Evolutionary conservation across 805 yeast genomes (phyloP).

Genomic region (Ogataea trehalophila): DNA sequence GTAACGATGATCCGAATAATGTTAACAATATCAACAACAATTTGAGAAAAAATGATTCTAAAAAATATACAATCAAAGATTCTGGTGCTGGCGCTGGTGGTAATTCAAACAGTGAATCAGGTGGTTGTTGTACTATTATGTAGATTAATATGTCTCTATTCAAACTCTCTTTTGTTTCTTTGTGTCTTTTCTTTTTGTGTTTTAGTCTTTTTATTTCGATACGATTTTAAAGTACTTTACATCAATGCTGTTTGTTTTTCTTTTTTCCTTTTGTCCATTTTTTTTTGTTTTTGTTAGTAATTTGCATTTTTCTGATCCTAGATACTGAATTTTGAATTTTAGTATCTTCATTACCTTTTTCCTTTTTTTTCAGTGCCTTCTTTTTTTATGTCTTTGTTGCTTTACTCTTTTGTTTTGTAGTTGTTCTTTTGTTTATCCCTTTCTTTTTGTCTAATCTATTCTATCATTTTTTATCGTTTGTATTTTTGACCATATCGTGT

Average conservation of each 20-base stretch:
- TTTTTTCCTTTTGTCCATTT: not conserved
- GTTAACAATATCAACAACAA: no score
- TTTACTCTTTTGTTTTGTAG: not conserved
- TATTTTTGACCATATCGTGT: no score
- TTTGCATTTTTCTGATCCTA: no score
- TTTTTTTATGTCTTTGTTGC: not conserved
- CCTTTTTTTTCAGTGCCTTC: not conserved
- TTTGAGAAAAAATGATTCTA: no score
- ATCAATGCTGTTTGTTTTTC: not conserved
- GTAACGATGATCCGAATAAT: no score
- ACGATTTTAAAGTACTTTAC: not conserved
- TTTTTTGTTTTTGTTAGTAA: no score
- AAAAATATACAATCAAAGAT: slow-evolving; percentile 1
- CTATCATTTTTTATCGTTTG: no score
- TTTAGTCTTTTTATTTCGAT: not conserved
- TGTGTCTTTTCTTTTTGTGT: not conserved
- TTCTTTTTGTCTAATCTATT: no score
- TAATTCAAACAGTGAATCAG: slow-evolving; percentile 16
- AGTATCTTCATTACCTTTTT: no score
- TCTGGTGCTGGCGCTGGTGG: slow-evolving; percentile 8
- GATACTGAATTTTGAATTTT: no score
- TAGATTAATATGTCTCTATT: slow-evolving; percentile 7
- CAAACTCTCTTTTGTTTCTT: not conserved
- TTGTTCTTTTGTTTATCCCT: no score
- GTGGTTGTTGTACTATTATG: slow-evolving; percentile 33